A percentile compares a stretch with the other conserved stretches of the same genome.
phyloP scores from a whole-genome alignment of 495 filamentous ascomycete genomes.

The Elaphomyces granulatus region DNA sequence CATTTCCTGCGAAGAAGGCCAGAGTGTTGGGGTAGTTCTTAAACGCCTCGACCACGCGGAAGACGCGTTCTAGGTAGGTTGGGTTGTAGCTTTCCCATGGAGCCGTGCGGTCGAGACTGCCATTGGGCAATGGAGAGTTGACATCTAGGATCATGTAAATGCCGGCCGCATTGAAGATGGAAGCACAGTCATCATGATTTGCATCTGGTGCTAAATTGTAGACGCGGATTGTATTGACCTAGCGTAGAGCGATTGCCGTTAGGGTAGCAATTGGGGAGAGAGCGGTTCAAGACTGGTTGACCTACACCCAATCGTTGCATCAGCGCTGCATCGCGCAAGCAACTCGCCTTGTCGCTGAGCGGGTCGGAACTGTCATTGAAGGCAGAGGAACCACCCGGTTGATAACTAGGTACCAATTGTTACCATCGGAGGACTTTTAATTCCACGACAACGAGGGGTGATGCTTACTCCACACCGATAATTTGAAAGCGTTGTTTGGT shows the following conservation, averaged over 20 bases:
- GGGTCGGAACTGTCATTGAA: conserved; percentile 61
- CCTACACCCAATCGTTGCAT: conserved; percentile 67
- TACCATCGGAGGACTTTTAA: conserved; percentile 8
- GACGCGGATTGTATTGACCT: conserved; percentile 82
- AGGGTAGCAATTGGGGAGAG: conserved; percentile 3
- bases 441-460: too few relatives aligned
- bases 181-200: conserved; percentile 80
- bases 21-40: conserved; percentile 82
- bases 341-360: conserved; percentile 56
- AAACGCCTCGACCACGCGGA: conserved; percentile 87
- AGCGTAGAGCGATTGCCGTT: too few relatives aligned
- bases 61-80: conserved; percentile 68
- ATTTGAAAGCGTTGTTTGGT: conserved; percentile 75
- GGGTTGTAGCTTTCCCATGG: conserved; percentile 57
- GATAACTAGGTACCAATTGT: conserved; percentile 51
- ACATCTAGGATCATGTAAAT: conserved; percentile 67
- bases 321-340: conserved; percentile 80
- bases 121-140: conserved; percentile 72
- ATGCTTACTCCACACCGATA: conserved; percentile 63
- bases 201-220: conserved; percentile 79
- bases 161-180: conserved; percentile 79
- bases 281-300: neutral
- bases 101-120: conserved; percentile 56
- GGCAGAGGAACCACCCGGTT: conserved; percentile 76
- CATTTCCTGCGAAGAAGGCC: conserved; percentile 89